Evolutionary conservation across 2,329 filamentous ascomycete species (phyloP).

Genomic region (Huntiella bhutanensis): DNA sequence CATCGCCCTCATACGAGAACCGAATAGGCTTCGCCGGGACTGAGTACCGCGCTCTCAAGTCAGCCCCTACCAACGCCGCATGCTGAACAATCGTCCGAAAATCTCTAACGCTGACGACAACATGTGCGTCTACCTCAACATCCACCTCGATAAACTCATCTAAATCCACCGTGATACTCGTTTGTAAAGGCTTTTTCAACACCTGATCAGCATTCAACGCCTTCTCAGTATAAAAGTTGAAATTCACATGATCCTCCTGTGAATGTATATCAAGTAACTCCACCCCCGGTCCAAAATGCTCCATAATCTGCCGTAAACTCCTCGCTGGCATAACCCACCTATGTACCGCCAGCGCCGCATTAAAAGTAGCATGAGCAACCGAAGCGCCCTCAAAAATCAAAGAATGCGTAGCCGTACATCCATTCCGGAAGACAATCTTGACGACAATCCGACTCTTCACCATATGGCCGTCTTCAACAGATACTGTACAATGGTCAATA

Average conservation of each 20-base stretch:
- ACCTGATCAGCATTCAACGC: conserved; percentile 50
- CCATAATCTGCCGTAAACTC: conserved; percentile 55
- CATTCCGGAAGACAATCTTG: conserved; percentile 56
- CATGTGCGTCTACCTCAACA: conserved; percentile 57
- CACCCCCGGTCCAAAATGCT: conserved; percentile 63
- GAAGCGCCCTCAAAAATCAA: conserved; percentile 55
- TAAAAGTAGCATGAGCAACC: conserved; percentile 62
- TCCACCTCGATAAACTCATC: conserved; percentile 60
- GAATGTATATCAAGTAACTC: conserved; percentile 66
- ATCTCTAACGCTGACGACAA: conserved; percentile 66
- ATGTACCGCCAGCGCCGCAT: conserved; percentile 44
- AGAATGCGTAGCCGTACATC: conserved; percentile 58
- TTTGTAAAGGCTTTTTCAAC: conserved; percentile 62
- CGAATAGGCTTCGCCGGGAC: conserved; percentile 52
- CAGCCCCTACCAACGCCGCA: conserved; percentile 48
- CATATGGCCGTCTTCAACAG: conserved; percentile 50
- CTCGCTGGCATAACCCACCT: conserved; percentile 55
- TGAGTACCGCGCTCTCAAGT: conserved; percentile 51
- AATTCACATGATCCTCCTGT: conserved; percentile 53
- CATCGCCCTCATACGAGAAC: conserved; percentile 49
- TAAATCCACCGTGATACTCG: conserved; percentile 57
- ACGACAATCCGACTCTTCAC: conserved; percentile 56
- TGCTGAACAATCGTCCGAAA: conserved; percentile 64
- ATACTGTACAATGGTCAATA: conserved; percentile 57
- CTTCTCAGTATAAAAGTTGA: conserved; percentile 70